Evolutionary conservation across 352 stramenopile genomes (phyloP).

Genomic region (Globisporangium abappressorium): DNA sequence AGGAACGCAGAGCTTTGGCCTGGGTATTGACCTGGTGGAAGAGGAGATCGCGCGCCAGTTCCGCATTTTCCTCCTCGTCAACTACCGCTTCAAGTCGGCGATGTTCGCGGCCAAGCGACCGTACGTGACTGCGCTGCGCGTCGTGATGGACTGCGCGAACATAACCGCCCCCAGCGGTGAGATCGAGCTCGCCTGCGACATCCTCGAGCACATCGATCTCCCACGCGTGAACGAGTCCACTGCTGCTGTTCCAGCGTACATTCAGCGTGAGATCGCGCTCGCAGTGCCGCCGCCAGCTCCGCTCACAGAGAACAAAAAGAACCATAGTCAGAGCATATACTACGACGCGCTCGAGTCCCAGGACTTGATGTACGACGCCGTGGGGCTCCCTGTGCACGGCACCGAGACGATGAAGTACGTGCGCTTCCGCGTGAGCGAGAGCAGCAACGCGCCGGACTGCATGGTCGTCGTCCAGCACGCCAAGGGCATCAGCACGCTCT

Average conservation of each 20-base stretch:
- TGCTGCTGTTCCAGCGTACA: constrained; percentile 28
- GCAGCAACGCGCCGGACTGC: constrained; percentile 36
- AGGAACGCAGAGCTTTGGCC: constrained; percentile 37
- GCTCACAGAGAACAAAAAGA: constrained; percentile 19
- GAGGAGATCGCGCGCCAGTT: constrained; percentile 43
- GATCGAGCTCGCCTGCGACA: constrained; percentile 34
- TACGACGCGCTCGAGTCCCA: constrained; percentile 58
- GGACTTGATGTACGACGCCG: constrained; percentile 30
- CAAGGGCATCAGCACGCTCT: constrained; percentile 39
- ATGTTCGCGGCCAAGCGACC: constrained; percentile 53
- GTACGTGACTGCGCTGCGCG: constrained; percentile 49
- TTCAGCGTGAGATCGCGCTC: constrained; percentile 46
- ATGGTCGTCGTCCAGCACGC: constrained; percentile 50
- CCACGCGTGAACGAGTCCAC: constrained; percentile 44
- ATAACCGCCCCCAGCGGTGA: constrained; percentile 19
- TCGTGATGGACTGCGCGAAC: constrained; percentile 66
- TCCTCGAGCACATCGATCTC: constrained; percentile 57
- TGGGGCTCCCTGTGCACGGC: constrained; percentile 13
- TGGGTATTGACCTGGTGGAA: constrained; percentile 35
- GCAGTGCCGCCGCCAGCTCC: constrained; percentile 27
- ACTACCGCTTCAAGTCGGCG: constrained; percentile 54
- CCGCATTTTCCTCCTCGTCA: constrained; percentile 46
- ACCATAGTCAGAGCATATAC: constrained; percentile 39
- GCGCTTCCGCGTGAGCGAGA: constrained; percentile 40
- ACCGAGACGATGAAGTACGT: constrained; percentile 47